A percentile compares a stretch with the other conserved stretches of the same genome.
Conservation (phyloP, 306 rosid genomes). For the Begonia masoniana region DNA sequence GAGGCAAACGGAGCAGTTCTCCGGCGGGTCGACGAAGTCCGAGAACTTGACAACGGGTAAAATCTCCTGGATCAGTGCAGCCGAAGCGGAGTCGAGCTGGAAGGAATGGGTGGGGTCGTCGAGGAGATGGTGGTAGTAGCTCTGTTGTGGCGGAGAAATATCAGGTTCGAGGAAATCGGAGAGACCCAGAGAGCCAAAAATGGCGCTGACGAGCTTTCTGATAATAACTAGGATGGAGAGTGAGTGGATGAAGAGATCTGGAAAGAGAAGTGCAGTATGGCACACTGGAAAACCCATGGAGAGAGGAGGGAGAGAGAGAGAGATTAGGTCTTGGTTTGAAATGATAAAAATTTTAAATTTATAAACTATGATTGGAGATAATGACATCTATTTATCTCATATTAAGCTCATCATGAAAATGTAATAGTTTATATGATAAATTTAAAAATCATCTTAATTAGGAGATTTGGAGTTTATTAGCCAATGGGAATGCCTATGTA, state of each 20-base stretch:
- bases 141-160: neutral
- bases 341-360: too few species aligned
- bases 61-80: slow-evolving; percentile 2
- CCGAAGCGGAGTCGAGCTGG: neutral
- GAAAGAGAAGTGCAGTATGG: slow-evolving; percentile 8
- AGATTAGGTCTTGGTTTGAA: neutral
- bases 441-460: too few species aligned
- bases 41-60: slow-evolving; percentile 6
- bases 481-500: too few species aligned
- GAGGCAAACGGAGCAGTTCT: slow-evolving; percentile 13
- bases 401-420: too few species aligned
- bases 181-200: slow-evolving; percentile 8
- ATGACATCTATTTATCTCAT: too few species aligned
- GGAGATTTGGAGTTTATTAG: too few species aligned
- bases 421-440: too few species aligned
- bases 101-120: slow-evolving; percentile 1
- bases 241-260: neutral
- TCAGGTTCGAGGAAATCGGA: slow-evolving; percentile 8
- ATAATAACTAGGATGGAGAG: slow-evolving; percentile 2
- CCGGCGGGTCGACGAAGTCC: slow-evolving; percentile 4
- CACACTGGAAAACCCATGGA: slow-evolving; percentile 11
- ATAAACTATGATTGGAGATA: too few species aligned
- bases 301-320: neutral
- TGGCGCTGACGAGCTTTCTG: slow-evolving; percentile 2
- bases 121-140: neutral